Percentiles rank a stretch among this genome's conserved stretches.
Conservation (phyloP, 176 grass and related monocot genomes). For the Saccharum spontaneum region DNA sequence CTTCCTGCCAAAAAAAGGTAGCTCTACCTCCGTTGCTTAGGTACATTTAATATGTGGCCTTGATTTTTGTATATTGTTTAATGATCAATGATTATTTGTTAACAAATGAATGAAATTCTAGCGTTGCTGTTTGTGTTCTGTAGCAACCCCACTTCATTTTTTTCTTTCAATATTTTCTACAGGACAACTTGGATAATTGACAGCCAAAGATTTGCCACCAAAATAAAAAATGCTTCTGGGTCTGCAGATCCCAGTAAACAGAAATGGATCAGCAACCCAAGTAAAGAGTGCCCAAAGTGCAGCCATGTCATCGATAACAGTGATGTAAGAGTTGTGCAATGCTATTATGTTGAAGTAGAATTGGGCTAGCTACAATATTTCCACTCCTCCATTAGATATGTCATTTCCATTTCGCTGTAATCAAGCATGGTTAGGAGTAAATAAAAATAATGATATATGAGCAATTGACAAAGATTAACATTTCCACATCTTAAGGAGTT, state of each 20-base stretch:
- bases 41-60: background rate
- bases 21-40: background rate
- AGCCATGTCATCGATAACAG: slow-evolving; percentile 90
- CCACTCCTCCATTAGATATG: background rate
- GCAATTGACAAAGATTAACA: background rate
- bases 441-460: slow-evolving; percentile 1
- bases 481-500: slow-evolving; percentile 6
- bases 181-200: slow-evolving; percentile 94
- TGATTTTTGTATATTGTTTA: slow-evolving; percentile 8
- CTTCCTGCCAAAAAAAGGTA: background rate
- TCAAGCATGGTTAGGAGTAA: background rate
- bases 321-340: slow-evolving; percentile 66
- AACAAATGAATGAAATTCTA: slow-evolving; percentile 7
- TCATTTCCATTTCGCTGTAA: slow-evolving; percentile 7
- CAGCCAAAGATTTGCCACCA: slow-evolving; percentile 83
- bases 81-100: background rate
- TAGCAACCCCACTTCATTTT: slow-evolving; percentile 9
- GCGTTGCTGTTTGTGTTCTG: background rate
- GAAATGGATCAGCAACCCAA: slow-evolving; percentile 85
- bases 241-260: slow-evolving; percentile 57
- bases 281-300: slow-evolving; percentile 79
- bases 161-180: slow-evolving; percentile 42
- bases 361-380: background rate
- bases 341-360: background rate
- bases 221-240: slow-evolving; percentile 89